phyloP scores from a whole-genome alignment of 2,329 filamentous ascomycete genomes.

The Claviceps humidiphila region DNA sequence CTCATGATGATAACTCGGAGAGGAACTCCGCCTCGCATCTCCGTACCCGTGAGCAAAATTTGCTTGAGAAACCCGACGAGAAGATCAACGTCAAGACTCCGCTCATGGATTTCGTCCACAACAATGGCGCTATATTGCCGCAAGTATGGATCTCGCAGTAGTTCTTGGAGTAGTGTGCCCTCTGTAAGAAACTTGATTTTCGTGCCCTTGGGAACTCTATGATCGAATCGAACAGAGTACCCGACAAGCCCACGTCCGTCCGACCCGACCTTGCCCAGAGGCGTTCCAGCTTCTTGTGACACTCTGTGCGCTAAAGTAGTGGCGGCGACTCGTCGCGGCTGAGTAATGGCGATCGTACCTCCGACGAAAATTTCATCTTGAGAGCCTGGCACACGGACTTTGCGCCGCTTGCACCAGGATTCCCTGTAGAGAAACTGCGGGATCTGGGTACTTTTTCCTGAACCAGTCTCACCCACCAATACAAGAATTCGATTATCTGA shows the following conservation, averaged over 20 bases:
- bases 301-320: constrained; percentile 84
- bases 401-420: constrained; percentile 59
- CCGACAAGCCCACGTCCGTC: constrained; percentile 53
- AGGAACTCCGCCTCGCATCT: constrained; percentile 55
- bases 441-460: constrained; percentile 92
- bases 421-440: constrained; percentile 77
- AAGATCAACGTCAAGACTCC: constrained; percentile 87
- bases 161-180: constrained; percentile 89
- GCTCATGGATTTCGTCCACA: constrained; percentile 94
- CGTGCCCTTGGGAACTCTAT: constrained; percentile 66
- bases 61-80: constrained; percentile 78
- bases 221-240: constrained; percentile 91
- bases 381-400: constrained; percentile 31
- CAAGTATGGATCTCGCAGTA: constrained; percentile 72
- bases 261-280: constrained; percentile 26
- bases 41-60: constrained; percentile 49
- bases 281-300: constrained; percentile 56
- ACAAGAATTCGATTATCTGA: constrained; percentile 59
- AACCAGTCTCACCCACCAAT: constrained; percentile 86
- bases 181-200: constrained; percentile 91
- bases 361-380: constrained; percentile 42
- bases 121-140: constrained; percentile 79
- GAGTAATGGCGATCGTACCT: constrained; percentile 82
- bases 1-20: constrained; percentile 94
- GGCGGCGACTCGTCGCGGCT: constrained; percentile 85